Percentiles rank a stretch among this genome's conserved stretches.
Evolutionary conservation across 2,329 filamentous ascomycete genomes (phyloP).

Genomic region (Penicillium sp.): DNA sequence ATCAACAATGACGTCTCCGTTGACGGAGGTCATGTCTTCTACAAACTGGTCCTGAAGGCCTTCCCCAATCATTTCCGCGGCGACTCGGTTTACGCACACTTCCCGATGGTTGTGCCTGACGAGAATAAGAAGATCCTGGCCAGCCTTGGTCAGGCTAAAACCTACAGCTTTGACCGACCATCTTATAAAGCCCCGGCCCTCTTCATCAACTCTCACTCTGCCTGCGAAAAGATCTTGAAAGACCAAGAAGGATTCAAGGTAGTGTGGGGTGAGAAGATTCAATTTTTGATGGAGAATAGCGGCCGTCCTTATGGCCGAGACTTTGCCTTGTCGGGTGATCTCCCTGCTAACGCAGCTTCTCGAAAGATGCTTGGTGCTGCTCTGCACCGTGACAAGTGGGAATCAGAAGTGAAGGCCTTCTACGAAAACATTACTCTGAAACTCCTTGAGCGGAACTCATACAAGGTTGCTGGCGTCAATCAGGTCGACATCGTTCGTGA

Average conservation of each 20-base stretch:
- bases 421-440: slow-evolving; percentile 49
- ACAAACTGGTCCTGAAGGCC: slow-evolving; percentile 52
- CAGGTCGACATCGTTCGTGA: slow-evolving; percentile 52
- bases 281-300: slow-evolving; percentile 43
- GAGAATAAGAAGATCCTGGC: slow-evolving; percentile 47
- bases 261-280: slow-evolving; percentile 47
- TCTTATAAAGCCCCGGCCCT: slow-evolving; percentile 32
- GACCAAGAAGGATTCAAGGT: slow-evolving; percentile 48
- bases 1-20: slow-evolving; percentile 44
- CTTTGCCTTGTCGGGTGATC: slow-evolving; percentile 51
- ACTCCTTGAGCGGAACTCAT: slow-evolving; percentile 46
- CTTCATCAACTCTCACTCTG: slow-evolving; percentile 47
- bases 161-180: slow-evolving; percentile 43
- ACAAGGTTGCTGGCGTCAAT: slow-evolving; percentile 45
- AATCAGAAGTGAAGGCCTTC: slow-evolving; percentile 46
- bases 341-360: slow-evolving; percentile 41
- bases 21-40: slow-evolving; percentile 51
- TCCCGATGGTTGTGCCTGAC: slow-evolving; percentile 48
- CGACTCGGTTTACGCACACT: slow-evolving; percentile 51
- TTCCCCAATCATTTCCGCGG: slow-evolving; percentile 51
- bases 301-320: slow-evolving; percentile 42
- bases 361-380: slow-evolving; percentile 44
- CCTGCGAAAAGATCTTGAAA: slow-evolving; percentile 43
- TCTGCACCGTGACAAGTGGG: slow-evolving; percentile 48
- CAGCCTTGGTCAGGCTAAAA: slow-evolving; percentile 40